phyloP scores from a whole-genome alignment of 2,329 filamentous ascomycete genomes.

The Trichoderma pleuroti region DNA sequence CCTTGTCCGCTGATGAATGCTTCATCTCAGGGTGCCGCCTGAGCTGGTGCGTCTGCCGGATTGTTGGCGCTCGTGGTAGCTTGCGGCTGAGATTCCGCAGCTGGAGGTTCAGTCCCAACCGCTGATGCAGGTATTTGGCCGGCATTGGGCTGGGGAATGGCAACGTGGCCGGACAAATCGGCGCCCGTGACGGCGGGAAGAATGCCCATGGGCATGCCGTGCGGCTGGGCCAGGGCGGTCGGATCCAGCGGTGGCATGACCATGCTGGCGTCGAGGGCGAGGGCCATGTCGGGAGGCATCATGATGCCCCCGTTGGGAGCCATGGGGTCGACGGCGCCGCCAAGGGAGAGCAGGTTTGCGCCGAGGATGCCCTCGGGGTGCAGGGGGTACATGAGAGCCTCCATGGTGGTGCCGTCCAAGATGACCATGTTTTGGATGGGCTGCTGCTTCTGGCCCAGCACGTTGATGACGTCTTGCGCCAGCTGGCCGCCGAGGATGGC shows the following conservation, averaged over 20 bases:
- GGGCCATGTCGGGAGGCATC: constrained; percentile 21
- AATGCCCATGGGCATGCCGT: constrained; percentile 6
- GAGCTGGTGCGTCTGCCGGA: not conserved
- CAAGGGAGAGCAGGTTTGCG: constrained; percentile 41
- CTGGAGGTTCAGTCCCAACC: not conserved
- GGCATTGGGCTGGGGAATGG: not conserved
- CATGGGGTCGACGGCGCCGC: constrained; percentile 19
- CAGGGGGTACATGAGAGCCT: constrained; percentile 75
- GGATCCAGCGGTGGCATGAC: constrained; percentile 8
- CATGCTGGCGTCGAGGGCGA: constrained; percentile 21
- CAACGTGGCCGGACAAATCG: not conserved
- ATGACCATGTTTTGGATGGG: constrained; percentile 93
- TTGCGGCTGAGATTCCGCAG: not conserved
- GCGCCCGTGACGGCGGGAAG: not conserved
- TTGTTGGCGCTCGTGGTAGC: not conserved
- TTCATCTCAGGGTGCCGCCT: not conserved
- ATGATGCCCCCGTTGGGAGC: constrained; percentile 27
- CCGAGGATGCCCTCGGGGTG: constrained; percentile 64
- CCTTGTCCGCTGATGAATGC: not conserved
- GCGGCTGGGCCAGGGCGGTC: not conserved
- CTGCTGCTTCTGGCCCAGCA: constrained; percentile 84
- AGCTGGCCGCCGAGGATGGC: constrained; percentile 87
- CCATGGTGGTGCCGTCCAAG: constrained; percentile 80
- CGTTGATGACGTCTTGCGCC: constrained; percentile 96
- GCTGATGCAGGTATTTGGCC: not conserved